Conservation (phyloP, 176 grass and related monocot species). For the Canna indica region DNA sequence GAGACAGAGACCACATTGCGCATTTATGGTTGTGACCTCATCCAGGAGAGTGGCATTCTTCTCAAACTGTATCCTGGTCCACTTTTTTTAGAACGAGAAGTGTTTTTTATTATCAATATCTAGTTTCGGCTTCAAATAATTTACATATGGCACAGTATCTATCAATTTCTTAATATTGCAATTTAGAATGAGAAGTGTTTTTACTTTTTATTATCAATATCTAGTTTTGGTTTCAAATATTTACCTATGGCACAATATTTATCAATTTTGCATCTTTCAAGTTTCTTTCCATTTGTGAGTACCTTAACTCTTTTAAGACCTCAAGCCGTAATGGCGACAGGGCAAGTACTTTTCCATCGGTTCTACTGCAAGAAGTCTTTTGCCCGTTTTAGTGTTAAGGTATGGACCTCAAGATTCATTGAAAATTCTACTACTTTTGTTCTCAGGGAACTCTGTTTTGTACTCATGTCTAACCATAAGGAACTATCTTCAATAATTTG, state of each 20-base stretch:
- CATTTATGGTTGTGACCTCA: slow-evolving; percentile 81
- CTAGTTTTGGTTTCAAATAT: neutral
- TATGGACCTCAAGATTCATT: slow-evolving; percentile 16
- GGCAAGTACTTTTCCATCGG: slow-evolving; percentile 80
- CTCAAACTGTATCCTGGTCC: slow-evolving; percentile 75
- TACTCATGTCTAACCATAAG: neutral
- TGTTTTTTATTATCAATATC: neutral
- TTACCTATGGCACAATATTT: neutral
- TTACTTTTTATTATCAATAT: neutral
- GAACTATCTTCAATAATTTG: slow-evolving; percentile 2
- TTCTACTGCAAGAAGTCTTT: slow-evolving; percentile 98
- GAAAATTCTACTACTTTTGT: neutral
- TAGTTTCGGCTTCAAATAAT: neutral
- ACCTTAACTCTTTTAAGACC: slow-evolving; percentile 49
- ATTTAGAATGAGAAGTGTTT: too few relatives aligned
- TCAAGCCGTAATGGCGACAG: slow-evolving; percentile 92
- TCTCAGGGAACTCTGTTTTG: neutral
- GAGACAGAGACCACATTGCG: slow-evolving; percentile 58
- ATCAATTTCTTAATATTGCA: too few relatives aligned
- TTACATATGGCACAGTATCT: neutral
- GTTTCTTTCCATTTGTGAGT: slow-evolving; percentile 4
- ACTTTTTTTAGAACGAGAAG: neutral
- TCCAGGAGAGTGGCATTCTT: slow-evolving; percentile 90
- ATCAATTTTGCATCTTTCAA: neutral
- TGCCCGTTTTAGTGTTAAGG: slow-evolving; percentile 79